Evolutionary conservation across 2,329 filamentous ascomycete genomes (phyloP), one percentile per base, ranked within the genome.

Genomic region (Helotiales sp.): DNA sequence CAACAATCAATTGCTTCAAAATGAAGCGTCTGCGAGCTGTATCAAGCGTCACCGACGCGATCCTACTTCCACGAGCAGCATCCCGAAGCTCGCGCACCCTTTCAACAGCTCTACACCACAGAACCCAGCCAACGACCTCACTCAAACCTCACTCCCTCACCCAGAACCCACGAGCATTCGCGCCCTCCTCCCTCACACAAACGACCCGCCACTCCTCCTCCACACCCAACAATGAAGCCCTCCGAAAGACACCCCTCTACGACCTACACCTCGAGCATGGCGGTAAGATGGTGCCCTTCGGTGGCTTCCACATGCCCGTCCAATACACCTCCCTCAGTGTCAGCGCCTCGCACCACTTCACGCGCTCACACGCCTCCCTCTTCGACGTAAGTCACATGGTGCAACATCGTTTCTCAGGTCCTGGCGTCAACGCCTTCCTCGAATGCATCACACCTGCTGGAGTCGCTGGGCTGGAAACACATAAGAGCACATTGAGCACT

Each of bases 381-480:
- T 99, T 99, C 77, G 96, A 99, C 80, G 96, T 98, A 63, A 91
- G 91, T 78, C 96, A 98, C 82, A 98, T 98, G 95, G 93, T 91
- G 70, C 94, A 97, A 82, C 93, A 97, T 79, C 86, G 89, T 72
- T 89, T 99, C 77, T 87, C 87, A 61, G 96, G 96, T 0, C 88
- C 93, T 6, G 91, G 91, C 37, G 94, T 93, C 5, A 86, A 90
- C 28, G 87, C 87, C 4, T 96, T 98, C 78, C 86, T 99, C 40
- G 89, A 97, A 83, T 89, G 84, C 71, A 84, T 99, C 69, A 97
- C 94, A 0, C 96, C 96, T 0, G 89, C 90, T 13, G 88, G 89
- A 52, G 83, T 96, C 60, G 83, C 85, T 57, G 82, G 84, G 37
- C 85, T 97, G 68, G 82, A 82, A 30, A 78, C 82, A 49, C 89